Conservation (phyloP, 2,329 filamentous ascomycete genomes). For the Metarhizium guizhouense region DNA sequence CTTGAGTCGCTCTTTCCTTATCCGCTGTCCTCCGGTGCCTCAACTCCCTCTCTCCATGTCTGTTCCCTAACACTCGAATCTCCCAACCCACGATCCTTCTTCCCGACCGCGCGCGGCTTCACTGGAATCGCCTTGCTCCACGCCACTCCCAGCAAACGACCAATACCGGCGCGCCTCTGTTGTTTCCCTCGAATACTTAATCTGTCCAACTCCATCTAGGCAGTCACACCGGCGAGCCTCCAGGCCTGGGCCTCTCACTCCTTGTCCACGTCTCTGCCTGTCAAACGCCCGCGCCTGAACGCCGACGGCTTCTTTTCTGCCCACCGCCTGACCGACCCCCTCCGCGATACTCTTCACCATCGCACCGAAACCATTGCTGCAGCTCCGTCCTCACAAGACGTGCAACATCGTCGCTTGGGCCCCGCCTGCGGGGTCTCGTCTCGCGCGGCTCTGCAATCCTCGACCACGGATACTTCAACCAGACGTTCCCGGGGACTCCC, state of each 20-base stretch:
- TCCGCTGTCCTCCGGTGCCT: background rate
- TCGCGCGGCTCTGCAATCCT: constrained; percentile 2
- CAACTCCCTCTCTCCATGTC: background rate
- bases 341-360: background rate
- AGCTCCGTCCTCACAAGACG: background rate
- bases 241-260: no score
- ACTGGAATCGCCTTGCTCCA: no score
- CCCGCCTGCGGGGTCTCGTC: constrained; percentile 8
- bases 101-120: background rate
- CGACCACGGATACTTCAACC: background rate
- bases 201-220: no score
- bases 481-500: background rate
- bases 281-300: background rate
- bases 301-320: background rate
- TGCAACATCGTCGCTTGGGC: background rate
- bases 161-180: no score
- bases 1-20: no score
- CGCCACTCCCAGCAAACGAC: no score
- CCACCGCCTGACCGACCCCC: background rate
- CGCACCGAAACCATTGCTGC: background rate
- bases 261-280: background rate
- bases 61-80: background rate
- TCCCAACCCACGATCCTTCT: background rate
- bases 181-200: no score
- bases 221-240: no score